Base-by-base conservation (phyloP, 2,329 filamentous ascomycete genomes). In the Davidsoniella australis region DNA sequence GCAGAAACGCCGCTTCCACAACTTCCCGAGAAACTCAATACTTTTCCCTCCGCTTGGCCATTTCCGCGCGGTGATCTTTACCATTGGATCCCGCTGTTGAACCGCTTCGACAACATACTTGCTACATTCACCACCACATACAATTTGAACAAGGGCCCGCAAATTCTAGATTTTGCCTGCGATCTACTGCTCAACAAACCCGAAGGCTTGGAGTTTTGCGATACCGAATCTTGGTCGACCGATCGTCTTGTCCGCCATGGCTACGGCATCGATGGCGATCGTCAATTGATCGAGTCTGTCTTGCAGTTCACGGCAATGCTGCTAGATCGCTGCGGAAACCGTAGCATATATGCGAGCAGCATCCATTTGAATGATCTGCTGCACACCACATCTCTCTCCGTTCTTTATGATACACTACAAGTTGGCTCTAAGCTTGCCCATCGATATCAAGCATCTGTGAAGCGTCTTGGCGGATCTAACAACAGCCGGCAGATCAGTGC, bases 21-120 rank as follows among this genome's bases (percentile, higher is more conserved):
- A 61, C 73, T 98, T 56, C 85, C 86, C 57, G 68, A 76, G 58
- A 76, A 82, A 56, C 81, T 98, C 56, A 72, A 73, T 58, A 76
- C 74, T 50, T 96, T 96, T 62, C 87, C 89, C 52, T 80, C 80
- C 55, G 73, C 81, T 73, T 98, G 91, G 91, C 87, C 88, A 2
- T 94, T 96, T 60, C 89, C 89, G 38, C 78, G 89, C 62, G 93
- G 91, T 53, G 91, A 98, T 63, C 70, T 96, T 26, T 96, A 96
- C 62, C 89, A 98, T 70, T 98, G 93, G 93, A 95, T 98, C 56
- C 81, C 85, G 24, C 74, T 94, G 20, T 68, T 98, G 53, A 94
- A 98, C 64, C 81, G 87, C 51, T 96, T 98, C 64, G 91, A 98
- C 64, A 77, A 76, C 59, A 79, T 96, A 55, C 69, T 98, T 39